Conservation (phyloP, 1,284 basidiomycete genomes). For the Ceratobasidium sp. region DNA sequence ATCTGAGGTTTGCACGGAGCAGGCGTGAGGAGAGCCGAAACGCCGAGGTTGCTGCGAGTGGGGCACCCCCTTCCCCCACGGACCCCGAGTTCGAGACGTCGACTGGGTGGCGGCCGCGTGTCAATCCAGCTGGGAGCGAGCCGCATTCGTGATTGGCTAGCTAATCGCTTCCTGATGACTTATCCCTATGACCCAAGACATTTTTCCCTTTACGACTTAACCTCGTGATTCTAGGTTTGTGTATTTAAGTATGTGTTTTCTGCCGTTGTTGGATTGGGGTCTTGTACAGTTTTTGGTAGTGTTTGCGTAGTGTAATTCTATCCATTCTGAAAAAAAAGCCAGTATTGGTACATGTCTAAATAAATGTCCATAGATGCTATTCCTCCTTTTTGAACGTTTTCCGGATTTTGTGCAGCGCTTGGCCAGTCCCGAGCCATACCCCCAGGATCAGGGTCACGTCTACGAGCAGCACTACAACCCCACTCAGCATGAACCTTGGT, state of each 20-base stretch:
- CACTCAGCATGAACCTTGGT: slow-evolving; percentile 87
- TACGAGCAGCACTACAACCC: slow-evolving; percentile 53
- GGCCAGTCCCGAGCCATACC: slow-evolving; percentile 46
- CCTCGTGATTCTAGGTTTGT: background rate
- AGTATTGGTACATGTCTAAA: background rate
- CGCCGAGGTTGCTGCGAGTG: background rate
- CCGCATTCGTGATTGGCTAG: slow-evolving; percentile 1
- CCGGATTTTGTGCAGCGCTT: slow-evolving; percentile 37
- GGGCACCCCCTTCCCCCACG: background rate
- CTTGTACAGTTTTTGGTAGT: slow-evolving; percentile 16
- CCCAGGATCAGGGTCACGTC: slow-evolving; percentile 54
- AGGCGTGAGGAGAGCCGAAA: slow-evolving; percentile 37
- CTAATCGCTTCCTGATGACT: background rate
- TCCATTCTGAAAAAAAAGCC: background rate
- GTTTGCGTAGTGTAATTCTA: slow-evolving; percentile 23
- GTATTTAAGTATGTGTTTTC: slow-evolving; percentile 15
- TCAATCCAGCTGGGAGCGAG: background rate
- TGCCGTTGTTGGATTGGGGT: slow-evolving; percentile 12
- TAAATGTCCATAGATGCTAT: slow-evolving; percentile 5
- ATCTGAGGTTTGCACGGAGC: slow-evolving; percentile 67
- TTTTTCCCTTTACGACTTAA: background rate
- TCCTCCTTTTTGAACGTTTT: slow-evolving; percentile 38
- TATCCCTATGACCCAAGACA: background rate
- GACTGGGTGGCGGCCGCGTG: slow-evolving; percentile 25
- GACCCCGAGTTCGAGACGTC: slow-evolving; percentile 24